phyloP scores from a whole-genome alignment of 495 filamentous ascomycete genomes.

The Neurospora sp. region DNA sequence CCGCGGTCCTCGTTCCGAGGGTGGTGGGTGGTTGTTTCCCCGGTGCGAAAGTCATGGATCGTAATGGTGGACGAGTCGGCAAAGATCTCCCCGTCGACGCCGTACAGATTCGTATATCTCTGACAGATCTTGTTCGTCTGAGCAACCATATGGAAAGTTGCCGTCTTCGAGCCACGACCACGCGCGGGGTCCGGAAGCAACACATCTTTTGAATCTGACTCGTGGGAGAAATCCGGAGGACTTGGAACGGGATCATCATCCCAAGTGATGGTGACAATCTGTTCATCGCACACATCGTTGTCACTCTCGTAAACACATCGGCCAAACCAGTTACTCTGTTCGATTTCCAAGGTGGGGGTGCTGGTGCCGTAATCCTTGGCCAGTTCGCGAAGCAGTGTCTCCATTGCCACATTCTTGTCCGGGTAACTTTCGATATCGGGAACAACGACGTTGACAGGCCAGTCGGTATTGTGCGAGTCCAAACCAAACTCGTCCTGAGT shows the following conservation, averaged over 20 bases:
- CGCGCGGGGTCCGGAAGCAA: constrained; percentile 9
- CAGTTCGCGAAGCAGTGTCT: constrained; percentile 42
- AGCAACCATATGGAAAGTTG: constrained; percentile 88
- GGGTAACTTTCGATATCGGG: constrained; percentile 78
- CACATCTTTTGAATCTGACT: background rate
- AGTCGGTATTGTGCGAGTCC: constrained; percentile 48
- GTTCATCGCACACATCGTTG: constrained; percentile 88
- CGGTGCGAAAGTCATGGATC: constrained; percentile 53
- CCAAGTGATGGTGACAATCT: constrained; percentile 80
- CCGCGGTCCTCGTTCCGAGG: constrained; percentile 46
- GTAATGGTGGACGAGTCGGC: constrained; percentile 63
- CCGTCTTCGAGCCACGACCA: constrained; percentile 65
- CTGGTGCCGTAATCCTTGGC: constrained; percentile 54
- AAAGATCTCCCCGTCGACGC: constrained; percentile 72
- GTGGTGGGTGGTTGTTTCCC: constrained; percentile 38
- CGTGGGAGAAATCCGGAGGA: background rate
- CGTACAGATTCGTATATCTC: constrained; percentile 73
- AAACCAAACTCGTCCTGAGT: constrained; percentile 30
- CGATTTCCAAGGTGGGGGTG: constrained; percentile 44
- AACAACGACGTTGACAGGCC: constrained; percentile 81
- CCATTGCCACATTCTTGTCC: constrained; percentile 26
- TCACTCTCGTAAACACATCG: constrained; percentile 89
- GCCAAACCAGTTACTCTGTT: constrained; percentile 71
- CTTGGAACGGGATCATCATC: constrained; percentile 47
- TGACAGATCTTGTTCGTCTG: constrained; percentile 81